Conservation (phyloP, 148 eudicot species). For the Polygonum maritimum region DNA sequence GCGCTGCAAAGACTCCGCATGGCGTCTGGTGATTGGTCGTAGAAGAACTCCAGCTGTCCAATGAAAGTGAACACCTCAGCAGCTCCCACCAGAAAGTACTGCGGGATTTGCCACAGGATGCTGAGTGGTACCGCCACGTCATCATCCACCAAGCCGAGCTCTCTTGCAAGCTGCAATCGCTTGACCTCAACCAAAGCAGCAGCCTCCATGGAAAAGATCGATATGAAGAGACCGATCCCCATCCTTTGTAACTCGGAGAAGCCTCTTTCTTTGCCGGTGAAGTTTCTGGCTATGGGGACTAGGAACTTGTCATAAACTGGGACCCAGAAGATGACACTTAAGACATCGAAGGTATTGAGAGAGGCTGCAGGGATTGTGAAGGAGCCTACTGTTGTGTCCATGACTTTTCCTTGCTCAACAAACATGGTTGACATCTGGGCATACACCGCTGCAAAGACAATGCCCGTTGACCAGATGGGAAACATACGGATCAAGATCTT, state of each 20-base stretch:
- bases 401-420: constrained; percentile 43
- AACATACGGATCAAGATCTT: constrained; percentile 49
- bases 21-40: constrained; percentile 74
- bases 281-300: constrained; percentile 43
- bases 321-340: constrained; percentile 61
- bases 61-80: constrained; percentile 67
- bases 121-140: constrained; percentile 17
- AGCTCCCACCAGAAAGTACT: constrained; percentile 55
- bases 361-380: constrained; percentile 61
- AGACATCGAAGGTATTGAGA: constrained; percentile 45
- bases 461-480: constrained; percentile 64
- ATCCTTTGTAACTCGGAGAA: constrained; percentile 64
- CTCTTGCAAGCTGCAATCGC: constrained; percentile 21
- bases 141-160: constrained; percentile 17
- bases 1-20: constrained; percentile 71
- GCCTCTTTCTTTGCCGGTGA: constrained; percentile 51
- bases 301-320: constrained; percentile 53
- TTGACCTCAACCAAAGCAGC: constrained; percentile 50
- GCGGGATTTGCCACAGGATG: constrained; percentile 79
- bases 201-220: constrained; percentile 55
- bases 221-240: constrained; percentile 63
- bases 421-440: constrained; percentile 56
- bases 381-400: constrained; percentile 35
- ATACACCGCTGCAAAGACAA: constrained; percentile 47
- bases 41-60: constrained; percentile 72